phyloP scores from a whole-genome alignment of 768 basidiomycete species.

The Artomyces pyxidatus region DNA sequence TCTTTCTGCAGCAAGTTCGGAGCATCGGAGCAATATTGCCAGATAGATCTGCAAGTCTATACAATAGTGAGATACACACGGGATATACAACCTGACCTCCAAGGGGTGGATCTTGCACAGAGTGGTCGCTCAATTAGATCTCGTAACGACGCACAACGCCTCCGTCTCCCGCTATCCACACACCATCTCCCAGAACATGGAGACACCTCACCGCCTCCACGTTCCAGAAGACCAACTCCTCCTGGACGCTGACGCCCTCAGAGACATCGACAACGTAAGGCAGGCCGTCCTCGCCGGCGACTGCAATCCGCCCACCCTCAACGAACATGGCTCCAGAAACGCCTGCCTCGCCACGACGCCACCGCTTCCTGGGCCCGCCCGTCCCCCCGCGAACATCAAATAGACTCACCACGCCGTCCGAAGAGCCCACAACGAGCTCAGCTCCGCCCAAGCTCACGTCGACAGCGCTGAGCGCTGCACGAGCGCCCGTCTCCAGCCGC shows the following conservation, averaged over 20 bases:
- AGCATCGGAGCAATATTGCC: too few species aligned
- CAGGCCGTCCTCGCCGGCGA: constrained; percentile 16
- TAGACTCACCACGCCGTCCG: constrained; percentile 5
- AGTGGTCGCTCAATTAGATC: too few species aligned
- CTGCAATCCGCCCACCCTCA: constrained; percentile 3
- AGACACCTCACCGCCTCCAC: constrained; percentile 13
- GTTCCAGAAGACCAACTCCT: constrained; percentile 15
- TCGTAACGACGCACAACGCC: constrained; percentile 11
- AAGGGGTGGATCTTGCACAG: too few species aligned
- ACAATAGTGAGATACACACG: too few species aligned
- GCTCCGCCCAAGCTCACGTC: constrained; percentile 1
- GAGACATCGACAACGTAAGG: constrained; percentile 10
- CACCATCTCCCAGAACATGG: constrained; percentile 2
- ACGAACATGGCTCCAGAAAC: constrained; percentile 6
- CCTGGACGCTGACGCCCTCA: neutral
- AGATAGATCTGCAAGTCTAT: too few species aligned
- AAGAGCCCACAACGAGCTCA: constrained; percentile 8
- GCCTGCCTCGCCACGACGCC: constrained; percentile 9
- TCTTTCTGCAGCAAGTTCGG: too few species aligned
- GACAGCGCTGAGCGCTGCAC: constrained; percentile 5
- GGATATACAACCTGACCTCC: too few species aligned
- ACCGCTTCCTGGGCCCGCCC: constrained; percentile 1
- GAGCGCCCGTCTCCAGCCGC: constrained; percentile 1
- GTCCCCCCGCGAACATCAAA: constrained; percentile 7
- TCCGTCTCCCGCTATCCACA: constrained; percentile 14